Conservation (phyloP, 192 early-diverging fungal genomes). For the Linnemannia zychae region DNA sequence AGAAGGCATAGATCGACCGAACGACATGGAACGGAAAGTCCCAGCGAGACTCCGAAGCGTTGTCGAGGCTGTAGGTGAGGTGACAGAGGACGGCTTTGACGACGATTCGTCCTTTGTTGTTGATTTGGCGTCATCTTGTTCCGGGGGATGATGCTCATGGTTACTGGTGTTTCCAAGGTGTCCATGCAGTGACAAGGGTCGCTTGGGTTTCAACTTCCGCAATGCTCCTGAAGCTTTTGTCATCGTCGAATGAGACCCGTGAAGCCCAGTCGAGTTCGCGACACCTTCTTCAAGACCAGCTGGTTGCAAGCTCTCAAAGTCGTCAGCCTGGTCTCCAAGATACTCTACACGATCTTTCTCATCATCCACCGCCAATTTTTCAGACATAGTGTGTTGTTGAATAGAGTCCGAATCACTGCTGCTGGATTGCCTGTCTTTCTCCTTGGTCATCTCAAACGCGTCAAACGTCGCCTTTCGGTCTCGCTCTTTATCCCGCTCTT, state of each 20-base stretch:
- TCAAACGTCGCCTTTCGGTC: slow-evolving; percentile 28
- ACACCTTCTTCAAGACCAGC: slow-evolving; percentile 11
- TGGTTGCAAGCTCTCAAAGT: background rate
- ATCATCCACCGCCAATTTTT: background rate
- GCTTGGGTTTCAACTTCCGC: slow-evolving; percentile 37
- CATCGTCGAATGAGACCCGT: background rate
- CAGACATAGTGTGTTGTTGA: background rate
- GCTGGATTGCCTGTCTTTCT: background rate
- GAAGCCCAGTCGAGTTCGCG: background rate
- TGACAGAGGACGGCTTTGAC: slow-evolving; percentile 9
- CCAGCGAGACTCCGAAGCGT: slow-evolving; percentile 40
- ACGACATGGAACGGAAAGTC: slow-evolving; percentile 46
- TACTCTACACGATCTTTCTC: slow-evolving; percentile 11
- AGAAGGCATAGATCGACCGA: slow-evolving; percentile 23
- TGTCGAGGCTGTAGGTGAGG: slow-evolving; percentile 25
- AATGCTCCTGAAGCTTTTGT: slow-evolving; percentile 10
- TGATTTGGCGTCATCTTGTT: background rate
- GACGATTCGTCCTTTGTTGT: background rate
- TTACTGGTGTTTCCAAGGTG: slow-evolving; percentile 9
- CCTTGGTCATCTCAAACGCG: slow-evolving; percentile 3
- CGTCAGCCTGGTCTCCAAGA: background rate
- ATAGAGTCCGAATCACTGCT: slow-evolving; percentile 28
- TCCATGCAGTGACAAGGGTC: slow-evolving; percentile 19
- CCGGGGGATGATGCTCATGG: background rate
- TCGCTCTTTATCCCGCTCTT: slow-evolving; percentile 39